Evolutionary conservation across 1,284 basidiomycete species (phyloP), one percentile per base, ranked within the genome.

Genomic region (Rhodotorula glutinis): DNA sequence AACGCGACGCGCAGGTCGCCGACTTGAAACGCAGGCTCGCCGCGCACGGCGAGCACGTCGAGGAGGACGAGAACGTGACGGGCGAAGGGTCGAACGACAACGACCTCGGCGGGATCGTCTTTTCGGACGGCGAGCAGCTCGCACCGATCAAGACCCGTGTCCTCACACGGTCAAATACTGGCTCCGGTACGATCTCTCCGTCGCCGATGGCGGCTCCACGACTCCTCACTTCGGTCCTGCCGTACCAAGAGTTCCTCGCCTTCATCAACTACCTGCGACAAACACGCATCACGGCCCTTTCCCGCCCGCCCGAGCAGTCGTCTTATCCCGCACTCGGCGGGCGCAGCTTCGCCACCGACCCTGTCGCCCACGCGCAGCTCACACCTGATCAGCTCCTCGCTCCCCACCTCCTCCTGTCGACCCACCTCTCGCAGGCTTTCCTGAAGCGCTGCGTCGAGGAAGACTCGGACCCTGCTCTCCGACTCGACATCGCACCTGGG

Each of bases 401-500:
- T 91, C 38, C 81, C 90, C 57, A 79, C 73, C 56, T 76, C 30
- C 73, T 79, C 13, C 76, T 80, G 17, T 75, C 73, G 30, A 77
- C 79, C 55, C 76, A 80, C 38, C 66, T 75, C 2, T 85, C 86
- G 1, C 83, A 93, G 56, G 89, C 94, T 0, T 97, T 97, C 80
- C 79, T 98, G 33, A 85, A 90, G 23, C 85, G 95, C 43, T 80
- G 93, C 27, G 79, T 89, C 33, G 82, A 84, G 5, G 96, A 98
- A 80, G 95, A 98, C 79, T 90, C 94, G 25, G 96, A 98, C 73
- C 91, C 95, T 0, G 91, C 92, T 0, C 82, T 98, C 46, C 87
- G 96, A 4, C 84, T 98, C 30, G 93, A 98, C 77, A 81, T 91
- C n/a, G 93, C 95, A 0, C 91, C 94, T 0, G 91, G 92, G 19